A percentile compares a stretch with the other conserved stretches of the same genome.
phyloP scores from a whole-genome alignment of 371 early-diverging fungal genomes.

The Apophysomyces sp. region DNA sequence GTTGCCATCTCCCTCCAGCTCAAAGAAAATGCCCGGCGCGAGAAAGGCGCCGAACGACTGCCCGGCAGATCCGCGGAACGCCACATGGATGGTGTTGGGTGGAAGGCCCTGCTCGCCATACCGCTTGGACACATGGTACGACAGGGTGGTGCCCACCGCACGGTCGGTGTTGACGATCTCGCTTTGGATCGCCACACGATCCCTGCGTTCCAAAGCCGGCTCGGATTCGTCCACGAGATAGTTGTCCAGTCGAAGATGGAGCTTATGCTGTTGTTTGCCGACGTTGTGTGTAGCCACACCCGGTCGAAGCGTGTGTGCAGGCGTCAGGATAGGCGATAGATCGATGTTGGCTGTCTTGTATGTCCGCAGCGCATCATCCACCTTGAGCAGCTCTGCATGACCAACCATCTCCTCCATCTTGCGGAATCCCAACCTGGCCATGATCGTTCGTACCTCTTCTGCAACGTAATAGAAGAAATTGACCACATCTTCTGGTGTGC shows the following conservation, averaged over 20 bases:
- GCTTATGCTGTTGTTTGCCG: slow-evolving; percentile 80
- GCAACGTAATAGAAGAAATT: slow-evolving; percentile 96
- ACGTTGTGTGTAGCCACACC: slow-evolving; percentile 80
- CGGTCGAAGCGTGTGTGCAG: slow-evolving; percentile 81
- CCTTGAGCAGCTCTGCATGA: slow-evolving; percentile 74
- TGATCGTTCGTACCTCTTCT: slow-evolving; percentile 85
- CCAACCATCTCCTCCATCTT: slow-evolving; percentile 95
- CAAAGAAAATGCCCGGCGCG: slow-evolving; percentile 81
- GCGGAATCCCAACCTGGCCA: slow-evolving; percentile 91
- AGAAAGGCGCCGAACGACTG: slow-evolving; percentile 94
- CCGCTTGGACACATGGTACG: slow-evolving; percentile 78
- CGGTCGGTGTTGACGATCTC: slow-evolving; percentile 91
- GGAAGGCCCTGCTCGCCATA: slow-evolving; percentile 84
- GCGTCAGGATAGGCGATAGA: slow-evolving; percentile 79
- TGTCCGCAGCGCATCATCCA: slow-evolving; percentile 67
- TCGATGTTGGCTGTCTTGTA: slow-evolving; percentile 84
- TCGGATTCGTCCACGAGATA: slow-evolving; percentile 76
- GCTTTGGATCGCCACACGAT: slow-evolving; percentile 60
- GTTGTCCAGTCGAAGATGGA: slow-evolving; percentile 43
- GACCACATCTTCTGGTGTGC: slow-evolving; percentile 90
- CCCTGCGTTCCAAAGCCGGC: slow-evolving; percentile 59
- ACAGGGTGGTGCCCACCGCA: slow-evolving; percentile 85
- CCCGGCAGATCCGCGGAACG: slow-evolving; percentile 87
- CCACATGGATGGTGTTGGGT: slow-evolving; percentile 77
- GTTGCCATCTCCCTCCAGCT: slow-evolving; percentile 94